Evolutionary conservation across 1,284 basidiomycete species (phyloP), one percentile per base, ranked within the genome.

Genomic region (Cryptococcus depauperatus): DNA sequence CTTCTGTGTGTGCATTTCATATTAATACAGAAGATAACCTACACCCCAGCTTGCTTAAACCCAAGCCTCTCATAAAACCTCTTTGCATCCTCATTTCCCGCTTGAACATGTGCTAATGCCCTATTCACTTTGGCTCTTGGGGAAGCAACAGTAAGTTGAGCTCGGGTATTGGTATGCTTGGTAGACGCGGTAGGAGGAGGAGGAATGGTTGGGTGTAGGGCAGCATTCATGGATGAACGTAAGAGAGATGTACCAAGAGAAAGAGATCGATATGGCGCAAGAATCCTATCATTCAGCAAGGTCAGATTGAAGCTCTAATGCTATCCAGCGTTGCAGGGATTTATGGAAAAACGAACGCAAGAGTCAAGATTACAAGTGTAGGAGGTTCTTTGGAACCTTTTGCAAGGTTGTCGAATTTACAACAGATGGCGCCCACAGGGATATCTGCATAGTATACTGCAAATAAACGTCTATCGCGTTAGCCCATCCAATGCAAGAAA

Each of bases 401-500:
- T 13, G 52, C 42, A n/a, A 57, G 47, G 40, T 57, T 51, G 10
- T 69, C 66, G 27, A 63, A 48, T 30, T 58, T 58, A 35, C 59
- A 61, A 41, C 64, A 63, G 43, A 60, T 57, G 3, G 68, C 66
- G 22, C 69, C 69, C 27, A 71, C 69, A 27, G 69, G 69, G 44
- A 71, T 71, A 53, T 71, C 69, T 23, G 59, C 65, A 47, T 69
- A 71, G 54, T 71, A 71, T 33, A 71, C 68, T 64, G 46, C 5
- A 11, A 30, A 26, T 1, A 16, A 10, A 22, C 34, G 9, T 18
- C 8, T 25, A 10, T 28, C 25, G 30, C 28, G n/a, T 27, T n/a
- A 29, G 35, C 29, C 10, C 13, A 38, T 14, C 18, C 5, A 27
- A 19, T 7, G 13, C 18, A 16, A 42, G 11, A n/a, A 19, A 23